Evolutionary conservation across 2,329 filamentous ascomycete species (phyloP), one percentile per base, ranked within the genome.

Genomic region (Fusarium veterinarium): DNA sequence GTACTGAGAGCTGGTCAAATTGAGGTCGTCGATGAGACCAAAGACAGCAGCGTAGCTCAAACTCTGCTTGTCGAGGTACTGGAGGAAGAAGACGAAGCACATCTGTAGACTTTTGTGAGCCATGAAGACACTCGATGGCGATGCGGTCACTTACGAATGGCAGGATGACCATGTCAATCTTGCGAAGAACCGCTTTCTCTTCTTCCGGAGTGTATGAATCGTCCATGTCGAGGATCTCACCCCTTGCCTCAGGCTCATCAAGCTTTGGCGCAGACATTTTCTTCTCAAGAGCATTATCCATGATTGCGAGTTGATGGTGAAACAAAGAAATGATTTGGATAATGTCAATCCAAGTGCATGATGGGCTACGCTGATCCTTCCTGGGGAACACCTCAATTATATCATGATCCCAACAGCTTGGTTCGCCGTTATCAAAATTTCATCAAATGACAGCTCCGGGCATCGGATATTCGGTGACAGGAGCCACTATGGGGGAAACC

Each of bases 31-130:
- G 1, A 55, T 53, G 5, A 60, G 46, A 2, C 46, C 46, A 17
- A 60, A 60, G 6, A 60, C 46, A 6, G 57, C 57, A 1, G 57
- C 57, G 3, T 60, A 60, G 46, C 57, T 55, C 0, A 60, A 12
- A 28, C 45, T 53, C n/a, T 60, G 57, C 5, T 60, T 60, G 35
- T 60, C 57, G 7, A 60, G 57, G 5, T 60, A 58, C 8, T 58
- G 55, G 3, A 58, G 42, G 41, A 58, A 58, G 31, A 49, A 48
- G 23, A 58, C 31, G 16, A 58, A 49, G 8, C 55, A 58, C 55
- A 58, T 58, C 53, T 57, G 17, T 17, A 4, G 0, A 33, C 2
- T 17, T 17, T 8, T 46, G 20, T 55, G 6, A 57, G 53, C 19
- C 49, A 8, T 28, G 49, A 31, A 11, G 9, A 12, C 14, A 3